Evolutionary conservation across 2,329 filamentous ascomycete species (phyloP).

Genomic region (Diplocarpon rosae): DNA sequence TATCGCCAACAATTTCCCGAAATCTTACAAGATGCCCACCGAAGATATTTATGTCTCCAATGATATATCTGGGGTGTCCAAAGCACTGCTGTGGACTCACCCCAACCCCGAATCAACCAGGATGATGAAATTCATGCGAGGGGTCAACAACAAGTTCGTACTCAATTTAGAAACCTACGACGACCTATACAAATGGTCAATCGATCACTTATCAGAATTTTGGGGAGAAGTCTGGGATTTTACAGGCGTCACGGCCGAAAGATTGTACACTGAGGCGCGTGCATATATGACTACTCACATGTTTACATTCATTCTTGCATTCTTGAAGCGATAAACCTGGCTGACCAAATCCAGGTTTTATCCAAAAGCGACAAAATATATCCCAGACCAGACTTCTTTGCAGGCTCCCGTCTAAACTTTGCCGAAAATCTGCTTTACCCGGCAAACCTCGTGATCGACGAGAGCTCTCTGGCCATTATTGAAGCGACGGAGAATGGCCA

Average conservation of each 20-base stretch:
- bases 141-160: conserved; percentile 56
- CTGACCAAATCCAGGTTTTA: conserved; percentile 46
- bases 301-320: not conserved
- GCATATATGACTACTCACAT: conserved; percentile 2
- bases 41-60: not conserved
- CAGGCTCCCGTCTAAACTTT: conserved; percentile 73
- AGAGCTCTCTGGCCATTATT: conserved; percentile 59
- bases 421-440: conserved; percentile 91
- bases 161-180: conserved; percentile 55
- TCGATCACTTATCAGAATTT: conserved; percentile 62
- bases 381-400: conserved; percentile 78
- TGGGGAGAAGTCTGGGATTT: conserved; percentile 83
- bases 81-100: conserved; percentile 54
- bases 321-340: no score
- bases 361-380: conserved; percentile 62
- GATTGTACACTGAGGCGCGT: conserved; percentile 47
- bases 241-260: conserved; percentile 62
- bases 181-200: conserved; percentile 76
- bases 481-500: conserved; percentile 63
- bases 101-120: conserved; percentile 53
- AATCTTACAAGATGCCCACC: not conserved
- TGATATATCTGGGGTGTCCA: conserved; percentile 3
- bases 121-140: conserved; percentile 61
- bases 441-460: conserved; percentile 40
- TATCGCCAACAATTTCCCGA: not conserved